A percentile compares a stretch with the other conserved stretches of the same genome.
These are phyloP conservation scores for Russula dissimulans DNA, from an alignment of 768 basidiomycete genomes.

Conservation along the genomic window DNA sequence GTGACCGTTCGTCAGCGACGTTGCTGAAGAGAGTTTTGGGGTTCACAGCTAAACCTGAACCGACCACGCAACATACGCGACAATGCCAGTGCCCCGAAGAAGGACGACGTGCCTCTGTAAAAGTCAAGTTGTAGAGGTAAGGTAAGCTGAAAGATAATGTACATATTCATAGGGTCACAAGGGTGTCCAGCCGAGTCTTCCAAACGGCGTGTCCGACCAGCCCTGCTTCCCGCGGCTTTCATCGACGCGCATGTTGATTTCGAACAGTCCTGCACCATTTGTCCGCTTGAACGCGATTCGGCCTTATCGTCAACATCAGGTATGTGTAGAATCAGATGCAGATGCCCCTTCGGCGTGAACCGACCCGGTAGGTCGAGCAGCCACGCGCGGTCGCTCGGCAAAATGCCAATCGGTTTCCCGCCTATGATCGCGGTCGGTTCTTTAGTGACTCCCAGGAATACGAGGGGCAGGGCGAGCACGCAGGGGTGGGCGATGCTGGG, in stretches of 20 bases:
- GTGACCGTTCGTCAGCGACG: too few relatives aligned
- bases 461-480: background rate
- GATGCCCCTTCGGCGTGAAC: conserved; percentile 8
- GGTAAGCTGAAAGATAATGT: too few relatives aligned
- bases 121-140: too few relatives aligned
- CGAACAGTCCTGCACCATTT: conserved; percentile 36
- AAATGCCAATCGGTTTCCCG: conserved; percentile 22
- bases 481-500: conserved; percentile 42
- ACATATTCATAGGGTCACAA: background rate
- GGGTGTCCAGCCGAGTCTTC: conserved; percentile 25
- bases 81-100: too few relatives aligned
- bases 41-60: too few relatives aligned
- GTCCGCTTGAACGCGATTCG: conserved; percentile 28
- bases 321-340: conserved; percentile 29
- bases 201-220: too few relatives aligned
- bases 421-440: too few relatives aligned
- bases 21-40: too few relatives aligned
- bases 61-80: too few relatives aligned
- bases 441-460: too few relatives aligned
- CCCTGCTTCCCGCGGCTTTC: too few relatives aligned
- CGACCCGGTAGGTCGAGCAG: conserved; percentile 7
- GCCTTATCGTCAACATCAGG: conserved; percentile 27
- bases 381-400: conserved; percentile 8
- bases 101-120: too few relatives aligned
- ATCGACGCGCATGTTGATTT: conserved; percentile 27